phyloP scores from a whole-genome alignment of 768 basidiomycete genomes.

The Polyporus arcularius region DNA sequence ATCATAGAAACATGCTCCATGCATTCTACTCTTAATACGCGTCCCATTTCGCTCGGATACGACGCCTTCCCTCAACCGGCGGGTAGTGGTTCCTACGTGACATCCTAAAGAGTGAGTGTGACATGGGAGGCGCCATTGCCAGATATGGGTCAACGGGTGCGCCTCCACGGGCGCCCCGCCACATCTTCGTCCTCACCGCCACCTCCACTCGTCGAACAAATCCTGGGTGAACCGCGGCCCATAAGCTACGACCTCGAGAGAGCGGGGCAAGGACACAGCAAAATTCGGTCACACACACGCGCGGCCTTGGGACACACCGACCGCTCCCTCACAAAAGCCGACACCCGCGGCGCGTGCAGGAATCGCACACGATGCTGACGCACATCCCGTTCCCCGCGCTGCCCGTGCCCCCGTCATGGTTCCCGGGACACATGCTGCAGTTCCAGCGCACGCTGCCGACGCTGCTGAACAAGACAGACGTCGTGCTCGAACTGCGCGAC shows the following conservation, averaged over 20 bases:
- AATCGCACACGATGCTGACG: constrained; percentile 31
- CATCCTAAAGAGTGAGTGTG: background rate
- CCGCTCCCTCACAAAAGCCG: background rate
- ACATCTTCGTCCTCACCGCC: constrained; percentile 1
- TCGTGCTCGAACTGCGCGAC: constrained; percentile 94
- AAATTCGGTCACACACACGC: too few relatives aligned
- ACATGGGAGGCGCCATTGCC: background rate
- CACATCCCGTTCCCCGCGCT: constrained; percentile 48
- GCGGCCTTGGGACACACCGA: too few relatives aligned
- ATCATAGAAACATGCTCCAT: too few relatives aligned
- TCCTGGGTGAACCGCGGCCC: background rate
- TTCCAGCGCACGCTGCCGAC: constrained; percentile 78
- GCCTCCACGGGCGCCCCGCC: constrained; percentile 1
- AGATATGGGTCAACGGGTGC: background rate
- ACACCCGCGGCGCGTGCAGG: background rate
- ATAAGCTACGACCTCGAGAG: background rate
- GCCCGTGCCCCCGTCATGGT: constrained; percentile 86
- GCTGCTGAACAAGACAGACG: constrained; percentile 78
- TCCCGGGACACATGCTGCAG: constrained; percentile 92
- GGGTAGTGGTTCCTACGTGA: background rate
- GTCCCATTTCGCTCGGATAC: too few relatives aligned
- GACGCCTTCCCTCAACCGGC: too few relatives aligned
- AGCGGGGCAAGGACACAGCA: too few relatives aligned
- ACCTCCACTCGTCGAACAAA: background rate
- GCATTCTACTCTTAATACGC: too few relatives aligned